Conservation (phyloP, 345 rosid species). For the Rubroshorea leprosula region DNA sequence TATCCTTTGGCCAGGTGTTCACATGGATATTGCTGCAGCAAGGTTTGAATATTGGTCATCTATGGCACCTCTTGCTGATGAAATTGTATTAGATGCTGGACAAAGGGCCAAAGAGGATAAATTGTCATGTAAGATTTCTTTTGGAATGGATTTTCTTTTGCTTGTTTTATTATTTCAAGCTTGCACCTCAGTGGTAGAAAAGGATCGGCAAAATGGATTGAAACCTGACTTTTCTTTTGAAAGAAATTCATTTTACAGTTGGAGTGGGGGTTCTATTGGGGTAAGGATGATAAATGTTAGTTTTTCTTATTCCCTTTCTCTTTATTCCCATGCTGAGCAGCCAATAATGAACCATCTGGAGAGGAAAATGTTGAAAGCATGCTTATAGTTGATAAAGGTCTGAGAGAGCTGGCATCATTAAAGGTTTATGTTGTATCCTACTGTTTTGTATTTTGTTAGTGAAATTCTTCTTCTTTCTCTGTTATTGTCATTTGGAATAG, state of each 20-base stretch:
- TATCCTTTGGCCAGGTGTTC: slow-evolving; percentile 51
- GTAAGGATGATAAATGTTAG: background rate
- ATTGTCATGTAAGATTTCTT: slow-evolving; percentile 29
- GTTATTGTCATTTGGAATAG: background rate
- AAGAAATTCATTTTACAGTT: background rate
- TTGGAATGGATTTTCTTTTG: slow-evolving; percentile 3
- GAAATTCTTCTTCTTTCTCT: background rate
- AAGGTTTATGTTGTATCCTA: slow-evolving; percentile 45
- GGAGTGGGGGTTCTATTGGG: background rate
- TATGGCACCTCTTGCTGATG: slow-evolving; percentile 77
- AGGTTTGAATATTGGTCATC: slow-evolving; percentile 82
- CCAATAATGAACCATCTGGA: slow-evolving; percentile 40
- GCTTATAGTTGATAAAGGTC: slow-evolving; percentile 80
- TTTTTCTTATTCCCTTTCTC: slow-evolving; percentile 14
- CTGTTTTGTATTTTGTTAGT: background rate
- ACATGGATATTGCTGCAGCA: slow-evolving; percentile 65
- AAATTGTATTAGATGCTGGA: slow-evolving; percentile 70
- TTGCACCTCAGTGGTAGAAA: too few relatives aligned
- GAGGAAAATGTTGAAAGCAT: slow-evolving; percentile 73
- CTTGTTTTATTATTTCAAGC: background rate
- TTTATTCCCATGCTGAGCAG: slow-evolving; percentile 32
- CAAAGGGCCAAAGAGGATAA: slow-evolving; percentile 52
- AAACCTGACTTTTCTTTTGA: background rate
- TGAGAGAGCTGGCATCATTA: slow-evolving; percentile 67
- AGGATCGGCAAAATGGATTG: background rate